Conservation (phyloP, 371 early-diverging fungal genomes). For the Encephalitozoon intestinalis region DNA sequence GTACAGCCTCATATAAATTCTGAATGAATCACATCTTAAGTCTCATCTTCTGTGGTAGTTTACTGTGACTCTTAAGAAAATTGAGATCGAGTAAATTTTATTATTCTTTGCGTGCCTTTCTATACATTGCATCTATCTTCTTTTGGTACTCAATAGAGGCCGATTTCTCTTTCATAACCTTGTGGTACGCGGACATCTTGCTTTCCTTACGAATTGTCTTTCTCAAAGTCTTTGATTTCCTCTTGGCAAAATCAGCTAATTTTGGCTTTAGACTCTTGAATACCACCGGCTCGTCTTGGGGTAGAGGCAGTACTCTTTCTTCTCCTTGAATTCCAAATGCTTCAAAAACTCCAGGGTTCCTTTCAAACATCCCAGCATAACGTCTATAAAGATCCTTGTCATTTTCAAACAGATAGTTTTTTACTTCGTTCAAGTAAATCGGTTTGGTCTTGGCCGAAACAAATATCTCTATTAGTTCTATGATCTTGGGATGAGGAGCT, state of each 20-base stretch:
- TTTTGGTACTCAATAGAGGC: background rate
- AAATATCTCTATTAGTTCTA: background rate
- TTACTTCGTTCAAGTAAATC: slow-evolving; percentile 40
- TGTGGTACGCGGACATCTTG: background rate
- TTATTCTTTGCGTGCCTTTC: background rate
- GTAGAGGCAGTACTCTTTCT: background rate
- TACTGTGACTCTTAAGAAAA: background rate
- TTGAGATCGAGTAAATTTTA: background rate
- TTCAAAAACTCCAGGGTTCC: slow-evolving; percentile 1
- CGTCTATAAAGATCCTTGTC: slow-evolving; percentile 12
- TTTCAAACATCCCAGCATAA: slow-evolving; percentile 28
- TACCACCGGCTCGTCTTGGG: background rate
- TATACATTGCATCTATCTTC: background rate
- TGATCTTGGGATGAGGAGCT: background rate
- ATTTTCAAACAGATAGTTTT: slow-evolving; percentile 20
- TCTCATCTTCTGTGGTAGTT: too few species aligned
- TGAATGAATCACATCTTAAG: background rate
- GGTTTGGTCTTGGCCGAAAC: slow-evolving; percentile 2
- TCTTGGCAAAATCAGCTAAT: background rate
- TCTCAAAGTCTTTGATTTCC: background rate
- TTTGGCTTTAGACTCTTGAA: background rate
- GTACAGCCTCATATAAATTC: slow-evolving; percentile 6
- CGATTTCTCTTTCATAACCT: background rate
- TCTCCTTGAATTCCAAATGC: slow-evolving; percentile 30
- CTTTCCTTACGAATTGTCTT: background rate